phyloP scores from a whole-genome alignment of 1,284 basidiomycete genomes.

The Singerocomus inundabilis region DNA sequence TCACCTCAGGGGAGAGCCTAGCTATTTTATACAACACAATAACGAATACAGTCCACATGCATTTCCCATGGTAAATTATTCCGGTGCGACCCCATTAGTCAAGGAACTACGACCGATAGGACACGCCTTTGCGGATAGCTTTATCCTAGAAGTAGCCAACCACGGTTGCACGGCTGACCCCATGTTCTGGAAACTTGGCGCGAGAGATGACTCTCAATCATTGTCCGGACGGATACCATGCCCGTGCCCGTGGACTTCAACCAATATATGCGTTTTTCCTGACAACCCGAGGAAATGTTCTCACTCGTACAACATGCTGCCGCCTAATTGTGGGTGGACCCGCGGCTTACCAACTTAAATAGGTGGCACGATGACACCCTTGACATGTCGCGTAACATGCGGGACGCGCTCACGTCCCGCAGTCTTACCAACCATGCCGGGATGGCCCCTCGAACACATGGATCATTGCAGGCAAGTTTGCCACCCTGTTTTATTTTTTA shows the following conservation, averaged over 20 bases:
- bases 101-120: not conserved
- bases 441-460: not conserved
- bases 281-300: not conserved
- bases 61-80: not conserved
- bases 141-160: not conserved
- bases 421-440: not conserved
- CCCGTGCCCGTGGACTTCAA: not conserved
- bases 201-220: not conserved
- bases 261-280: not conserved
- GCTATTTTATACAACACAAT: too few species aligned
- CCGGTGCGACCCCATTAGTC: not conserved
- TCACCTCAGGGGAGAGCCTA: not conserved
- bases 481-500: not conserved
- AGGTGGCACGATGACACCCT: not conserved
- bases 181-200: not conserved
- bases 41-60: too few species aligned
- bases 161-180: not conserved
- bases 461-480: not conserved
- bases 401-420: not conserved
- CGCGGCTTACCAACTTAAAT: not conserved
- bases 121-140: not conserved
- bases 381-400: not conserved
- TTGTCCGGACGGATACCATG: not conserved
- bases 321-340: not conserved
- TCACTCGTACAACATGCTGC: not conserved